These are phyloP conservation scores for Spathaspora boniae DNA, from an alignment of 805 yeast genomes.

Conservation along the genomic window DNA sequence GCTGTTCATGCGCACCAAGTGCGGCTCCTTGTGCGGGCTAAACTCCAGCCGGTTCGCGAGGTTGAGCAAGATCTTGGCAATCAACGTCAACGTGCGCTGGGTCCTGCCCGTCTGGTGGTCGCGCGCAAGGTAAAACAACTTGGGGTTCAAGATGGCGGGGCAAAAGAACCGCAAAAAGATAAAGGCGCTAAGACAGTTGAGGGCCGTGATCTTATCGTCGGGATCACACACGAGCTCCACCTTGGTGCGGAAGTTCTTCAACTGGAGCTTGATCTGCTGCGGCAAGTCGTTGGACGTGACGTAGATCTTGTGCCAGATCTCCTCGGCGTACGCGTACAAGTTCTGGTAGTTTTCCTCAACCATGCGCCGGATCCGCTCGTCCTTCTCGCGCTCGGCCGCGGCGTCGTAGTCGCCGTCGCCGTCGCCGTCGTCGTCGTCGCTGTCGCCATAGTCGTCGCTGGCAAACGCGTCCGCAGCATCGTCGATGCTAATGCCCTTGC, in stretches of 20 bases:
- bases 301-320: constrained; percentile 65
- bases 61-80: constrained; percentile 76
- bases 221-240: constrained; percentile 63
- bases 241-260: constrained; percentile 59
- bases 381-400: constrained; percentile 32
- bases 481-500: constrained; percentile 22
- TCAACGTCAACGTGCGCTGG: constrained; percentile 74
- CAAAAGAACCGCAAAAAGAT: constrained; percentile 62
- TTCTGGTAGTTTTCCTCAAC: constrained; percentile 47
- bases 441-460: constrained; percentile 15
- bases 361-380: constrained; percentile 25
- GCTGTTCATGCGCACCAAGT: constrained; percentile 63
- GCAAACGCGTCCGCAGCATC: constrained; percentile 10
- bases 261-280: constrained; percentile 55
- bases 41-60: constrained; percentile 74
- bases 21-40: constrained; percentile 80
- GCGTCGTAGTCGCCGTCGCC: constrained; percentile 24
- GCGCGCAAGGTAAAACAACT: constrained; percentile 68
- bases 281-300: constrained; percentile 76
- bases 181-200: constrained; percentile 79
- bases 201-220: constrained; percentile 48
- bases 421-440: constrained; percentile 16
- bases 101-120: constrained; percentile 67
- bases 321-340: constrained; percentile 48
- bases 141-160: constrained; percentile 90